Evolutionary conservation across 257 asterid genomes (phyloP).

Genomic region (Schizonepeta tenuifolia): DNA sequence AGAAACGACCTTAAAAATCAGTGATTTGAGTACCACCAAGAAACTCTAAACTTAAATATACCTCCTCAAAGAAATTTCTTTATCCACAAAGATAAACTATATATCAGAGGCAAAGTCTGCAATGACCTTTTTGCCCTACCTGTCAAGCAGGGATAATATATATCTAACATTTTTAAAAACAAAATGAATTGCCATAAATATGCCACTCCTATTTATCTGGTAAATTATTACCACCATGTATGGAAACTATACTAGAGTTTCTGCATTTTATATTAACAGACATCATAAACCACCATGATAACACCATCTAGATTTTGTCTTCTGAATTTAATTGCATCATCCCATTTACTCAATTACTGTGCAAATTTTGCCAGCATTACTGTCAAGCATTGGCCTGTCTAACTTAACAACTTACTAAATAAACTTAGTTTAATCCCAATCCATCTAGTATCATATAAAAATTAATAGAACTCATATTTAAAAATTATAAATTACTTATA

Average conservation of each 20-base stretch:
- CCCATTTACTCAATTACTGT: background rate
- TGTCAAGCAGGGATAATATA: background rate
- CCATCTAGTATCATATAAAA: background rate
- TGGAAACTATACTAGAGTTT: background rate
- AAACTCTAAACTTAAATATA: background rate
- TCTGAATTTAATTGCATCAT: background rate
- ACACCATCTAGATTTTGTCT: background rate
- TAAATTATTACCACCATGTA: background rate
- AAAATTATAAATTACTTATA: background rate
- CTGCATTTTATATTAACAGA: background rate
- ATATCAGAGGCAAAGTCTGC: background rate
- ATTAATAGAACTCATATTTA: background rate
- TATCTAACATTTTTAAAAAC: background rate
- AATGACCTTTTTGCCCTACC: background rate
- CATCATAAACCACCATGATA: background rate
- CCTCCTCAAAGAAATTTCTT: background rate
- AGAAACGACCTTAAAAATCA: background rate
- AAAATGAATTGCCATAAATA: background rate
- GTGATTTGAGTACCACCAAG: background rate
- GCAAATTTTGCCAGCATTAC: background rate
- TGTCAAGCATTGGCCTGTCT: background rate
- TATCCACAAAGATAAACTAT: background rate
- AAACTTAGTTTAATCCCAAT: conserved; percentile 2
- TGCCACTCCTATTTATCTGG: conserved; percentile 3
- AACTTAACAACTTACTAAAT: background rate